A percentile compares a stretch with the other conserved stretches of the same genome.
Conservation (phyloP, 31 red algal species). For the Odonthalia washingtoniensis region DNA sequence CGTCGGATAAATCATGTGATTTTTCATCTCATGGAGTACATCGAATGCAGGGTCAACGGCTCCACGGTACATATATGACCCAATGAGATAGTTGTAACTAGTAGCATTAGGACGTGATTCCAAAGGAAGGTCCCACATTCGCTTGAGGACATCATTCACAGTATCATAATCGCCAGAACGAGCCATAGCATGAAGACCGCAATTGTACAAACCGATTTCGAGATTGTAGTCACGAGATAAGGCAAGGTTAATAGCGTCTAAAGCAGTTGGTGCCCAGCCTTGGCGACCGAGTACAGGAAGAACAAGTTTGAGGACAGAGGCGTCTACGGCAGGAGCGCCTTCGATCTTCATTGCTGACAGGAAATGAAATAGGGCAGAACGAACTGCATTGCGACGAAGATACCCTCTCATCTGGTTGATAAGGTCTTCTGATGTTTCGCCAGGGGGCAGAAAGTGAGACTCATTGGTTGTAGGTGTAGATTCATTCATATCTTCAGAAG, state of each 20-base stretch:
- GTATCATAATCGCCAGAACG: constrained; percentile 32
- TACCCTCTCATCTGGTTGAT: constrained; percentile 16
- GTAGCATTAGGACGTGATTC: constrained; percentile 58
- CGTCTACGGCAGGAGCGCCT: constrained; percentile 27
- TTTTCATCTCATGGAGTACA: constrained; percentile 80
- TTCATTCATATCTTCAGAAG: neutral
- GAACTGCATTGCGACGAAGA: constrained; percentile 31
- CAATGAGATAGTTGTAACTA: constrained; percentile 70
- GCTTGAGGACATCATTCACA: constrained; percentile 29
- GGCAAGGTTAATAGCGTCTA: constrained; percentile 51
- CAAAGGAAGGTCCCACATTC: constrained; percentile 50
- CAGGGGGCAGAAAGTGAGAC: neutral
- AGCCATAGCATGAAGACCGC: constrained; percentile 60
- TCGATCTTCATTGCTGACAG: constrained; percentile 29
- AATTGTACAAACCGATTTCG: constrained; percentile 52
- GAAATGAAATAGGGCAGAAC: constrained; percentile 63
- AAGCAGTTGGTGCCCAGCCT: constrained; percentile 55
- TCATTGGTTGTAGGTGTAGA: neutral
- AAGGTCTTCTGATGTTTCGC: neutral
- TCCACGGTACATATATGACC: constrained; percentile 53
- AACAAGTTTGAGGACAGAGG: constrained; percentile 41
- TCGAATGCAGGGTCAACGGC: constrained; percentile 59
- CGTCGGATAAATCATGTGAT: constrained; percentile 63
- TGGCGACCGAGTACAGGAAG: constrained; percentile 54
- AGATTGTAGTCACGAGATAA: constrained; percentile 46